Conservation (phyloP, 2,329 filamentous ascomycete genomes). For the Arthrobotrys musiformis region DNA sequence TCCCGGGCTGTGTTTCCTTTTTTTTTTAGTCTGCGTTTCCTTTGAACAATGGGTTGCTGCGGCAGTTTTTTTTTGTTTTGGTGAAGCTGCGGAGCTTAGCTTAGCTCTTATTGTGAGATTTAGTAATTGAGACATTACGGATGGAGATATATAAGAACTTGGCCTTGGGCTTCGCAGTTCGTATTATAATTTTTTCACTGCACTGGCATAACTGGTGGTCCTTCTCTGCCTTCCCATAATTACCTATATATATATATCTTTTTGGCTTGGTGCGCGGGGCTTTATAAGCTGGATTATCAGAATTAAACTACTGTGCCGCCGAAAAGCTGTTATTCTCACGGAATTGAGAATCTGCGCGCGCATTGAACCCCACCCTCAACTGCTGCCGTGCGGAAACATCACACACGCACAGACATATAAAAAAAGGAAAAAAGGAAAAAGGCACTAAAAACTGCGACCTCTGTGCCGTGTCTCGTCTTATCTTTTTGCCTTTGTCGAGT, state of each 20-base stretch:
- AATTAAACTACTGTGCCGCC: neutral
- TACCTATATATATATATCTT: neutral
- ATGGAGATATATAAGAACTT: constrained; percentile 14
- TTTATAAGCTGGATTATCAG: neutral
- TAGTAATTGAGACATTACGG: constrained; percentile 1
- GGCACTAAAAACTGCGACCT: neutral
- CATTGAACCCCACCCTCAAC: neutral
- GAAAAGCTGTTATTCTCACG: neutral
- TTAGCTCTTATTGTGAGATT: constrained; percentile 1
- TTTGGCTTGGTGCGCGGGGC: too few relatives aligned
- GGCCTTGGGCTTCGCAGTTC: neutral
- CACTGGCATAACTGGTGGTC: too few relatives aligned
- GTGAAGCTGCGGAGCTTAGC: constrained; percentile 6
- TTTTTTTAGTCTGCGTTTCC: neutral
- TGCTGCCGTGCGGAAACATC: too few relatives aligned
- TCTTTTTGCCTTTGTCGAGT: too few relatives aligned
- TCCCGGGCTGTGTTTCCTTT: neutral
- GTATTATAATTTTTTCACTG: neutral
- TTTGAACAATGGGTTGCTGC: neutral
- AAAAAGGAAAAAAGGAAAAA: neutral
- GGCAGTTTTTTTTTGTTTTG: neutral
- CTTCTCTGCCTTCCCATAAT: neutral
- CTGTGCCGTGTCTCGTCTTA: neutral
- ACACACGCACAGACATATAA: too few relatives aligned
- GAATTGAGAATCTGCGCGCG: neutral